A percentile compares a stretch with the other conserved stretches of the same genome.
Conservation (phyloP, 331 rosid genomes). For the Dryas integrifolia region DNA sequence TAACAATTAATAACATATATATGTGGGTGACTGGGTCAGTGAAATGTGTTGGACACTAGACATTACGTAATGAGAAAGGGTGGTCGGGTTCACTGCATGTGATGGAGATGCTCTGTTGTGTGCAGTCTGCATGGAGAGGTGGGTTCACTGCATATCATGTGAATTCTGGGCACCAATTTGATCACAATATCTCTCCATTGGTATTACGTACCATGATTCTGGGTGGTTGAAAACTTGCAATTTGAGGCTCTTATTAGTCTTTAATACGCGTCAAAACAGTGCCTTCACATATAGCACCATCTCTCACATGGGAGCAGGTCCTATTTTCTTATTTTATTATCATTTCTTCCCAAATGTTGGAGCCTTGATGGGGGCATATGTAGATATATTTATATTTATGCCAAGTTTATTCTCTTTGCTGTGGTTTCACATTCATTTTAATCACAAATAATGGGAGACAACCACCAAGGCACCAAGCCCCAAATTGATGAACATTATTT, state of each 20-base stretch:
- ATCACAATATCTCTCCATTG: neutral
- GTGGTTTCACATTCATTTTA: neutral
- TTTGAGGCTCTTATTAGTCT: neutral
- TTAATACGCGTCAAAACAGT: conserved; percentile 12
- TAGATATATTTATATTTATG: neutral
- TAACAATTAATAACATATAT: no score
- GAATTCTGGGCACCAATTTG: neutral
- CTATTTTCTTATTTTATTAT: neutral
- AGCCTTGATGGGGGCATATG: neutral
- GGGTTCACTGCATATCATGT: conserved; percentile 11
- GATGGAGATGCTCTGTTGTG: neutral
- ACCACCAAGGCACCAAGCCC: neutral
- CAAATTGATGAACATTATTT: neutral
- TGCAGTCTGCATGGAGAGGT: neutral
- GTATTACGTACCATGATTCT: conserved; percentile 2
- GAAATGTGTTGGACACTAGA: no score
- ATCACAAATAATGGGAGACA: neutral
- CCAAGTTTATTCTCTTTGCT: neutral
- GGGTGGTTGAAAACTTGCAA: conserved; percentile 1
- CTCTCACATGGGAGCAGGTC: conserved; percentile 24
- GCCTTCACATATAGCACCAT: neutral
- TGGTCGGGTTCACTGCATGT: conserved; percentile 14
- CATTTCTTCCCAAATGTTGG: neutral
- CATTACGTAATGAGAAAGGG: neutral
- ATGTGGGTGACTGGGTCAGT: no score